Percentiles rank a stretch among this genome's conserved stretches.
Conservation (phyloP, 129 eudicot species). For the Helichrysum umbraculigerum region DNA sequence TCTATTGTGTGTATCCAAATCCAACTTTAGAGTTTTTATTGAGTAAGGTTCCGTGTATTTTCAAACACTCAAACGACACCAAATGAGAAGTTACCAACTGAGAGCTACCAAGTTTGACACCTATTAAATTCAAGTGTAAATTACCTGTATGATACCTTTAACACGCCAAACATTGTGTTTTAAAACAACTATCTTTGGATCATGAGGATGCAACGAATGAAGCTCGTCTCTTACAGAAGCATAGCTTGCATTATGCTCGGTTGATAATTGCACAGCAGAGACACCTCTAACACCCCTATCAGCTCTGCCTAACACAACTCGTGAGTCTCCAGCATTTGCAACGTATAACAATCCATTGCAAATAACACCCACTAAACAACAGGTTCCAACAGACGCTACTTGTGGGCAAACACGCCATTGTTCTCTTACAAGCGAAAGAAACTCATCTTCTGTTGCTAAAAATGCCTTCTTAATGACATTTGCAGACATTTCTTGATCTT, state of each 20-base stretch:
- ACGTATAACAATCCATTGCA: conserved; percentile 65
- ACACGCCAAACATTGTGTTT: conserved; percentile 97
- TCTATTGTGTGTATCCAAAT: too few species aligned
- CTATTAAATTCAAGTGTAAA: background rate
- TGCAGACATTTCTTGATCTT: conserved; percentile 71
- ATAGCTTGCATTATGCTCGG: conserved; percentile 77
- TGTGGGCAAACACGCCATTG: conserved; percentile 72
- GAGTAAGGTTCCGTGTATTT: background rate
- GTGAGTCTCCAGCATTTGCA: conserved; percentile 97
- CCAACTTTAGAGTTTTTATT: too few species aligned
- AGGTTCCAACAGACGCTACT: conserved; percentile 80
- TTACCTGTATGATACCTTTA: conserved; percentile 94
- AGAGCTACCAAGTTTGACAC: conserved; percentile 11
- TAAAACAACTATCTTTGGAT: conserved; percentile 76
- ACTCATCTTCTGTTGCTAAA: conserved; percentile 86
- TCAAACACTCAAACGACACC: background rate
- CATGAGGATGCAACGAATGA: conserved; percentile 68
- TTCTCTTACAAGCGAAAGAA: conserved; percentile 63
- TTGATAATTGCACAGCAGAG: conserved; percentile 72
- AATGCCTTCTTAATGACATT: conserved; percentile 76
- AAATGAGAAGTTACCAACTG: background rate
- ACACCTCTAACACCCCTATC: conserved; percentile 61
- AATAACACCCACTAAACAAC: conserved; percentile 88
- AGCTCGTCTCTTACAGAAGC: conserved; percentile 84
- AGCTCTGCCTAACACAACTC: conserved; percentile 82